These are phyloP conservation scores for Boletus rufocinnamomeus DNA, from an alignment of 768 basidiomycete species.

Conservation along the genomic window DNA sequence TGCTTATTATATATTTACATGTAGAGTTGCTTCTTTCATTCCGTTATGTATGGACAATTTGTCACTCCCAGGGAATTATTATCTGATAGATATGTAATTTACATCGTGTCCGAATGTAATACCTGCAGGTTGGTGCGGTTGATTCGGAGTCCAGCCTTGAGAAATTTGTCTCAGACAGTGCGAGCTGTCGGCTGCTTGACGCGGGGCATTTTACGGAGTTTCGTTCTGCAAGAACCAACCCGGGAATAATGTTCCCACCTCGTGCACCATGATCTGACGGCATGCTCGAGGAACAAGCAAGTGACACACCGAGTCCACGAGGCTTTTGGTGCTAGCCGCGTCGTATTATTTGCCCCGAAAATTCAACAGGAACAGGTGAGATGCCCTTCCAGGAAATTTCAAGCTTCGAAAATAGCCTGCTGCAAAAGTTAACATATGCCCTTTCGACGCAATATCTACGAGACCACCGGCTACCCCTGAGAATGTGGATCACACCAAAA, in stretches of 20 bases:
- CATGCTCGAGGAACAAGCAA: constrained; percentile 4
- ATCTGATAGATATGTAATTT: constrained; percentile 35
- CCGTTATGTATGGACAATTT: constrained; percentile 31
- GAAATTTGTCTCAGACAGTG: background rate
- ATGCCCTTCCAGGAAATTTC: background rate
- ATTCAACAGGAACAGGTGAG: background rate
- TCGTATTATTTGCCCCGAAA: constrained; percentile 1
- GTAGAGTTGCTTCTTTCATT: constrained; percentile 17
- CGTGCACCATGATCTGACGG: constrained; percentile 5
- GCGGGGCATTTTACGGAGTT: constrained; percentile 1
- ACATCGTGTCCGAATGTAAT: constrained; percentile 21
- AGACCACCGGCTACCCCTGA: constrained; percentile 10
- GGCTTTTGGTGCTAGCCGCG: constrained; percentile 4
- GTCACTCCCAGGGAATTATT: constrained; percentile 21
- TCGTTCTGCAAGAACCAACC: background rate
- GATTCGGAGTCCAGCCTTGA: background rate
- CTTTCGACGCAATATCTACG: background rate
- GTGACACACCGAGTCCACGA: constrained; percentile 2
- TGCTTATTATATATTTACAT: constrained; percentile 18
- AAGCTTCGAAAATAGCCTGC: background rate
- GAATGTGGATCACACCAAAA: constrained; percentile 11
- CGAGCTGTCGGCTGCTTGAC: constrained; percentile 1
- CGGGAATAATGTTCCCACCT: background rate
- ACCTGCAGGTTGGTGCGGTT: background rate
- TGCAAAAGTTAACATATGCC: background rate